Percentiles rank a stretch among this genome's conserved stretches.
Evolutionary conservation across 75 land plant species (phyloP).

Genomic region (Picea sitchensis): DNA sequence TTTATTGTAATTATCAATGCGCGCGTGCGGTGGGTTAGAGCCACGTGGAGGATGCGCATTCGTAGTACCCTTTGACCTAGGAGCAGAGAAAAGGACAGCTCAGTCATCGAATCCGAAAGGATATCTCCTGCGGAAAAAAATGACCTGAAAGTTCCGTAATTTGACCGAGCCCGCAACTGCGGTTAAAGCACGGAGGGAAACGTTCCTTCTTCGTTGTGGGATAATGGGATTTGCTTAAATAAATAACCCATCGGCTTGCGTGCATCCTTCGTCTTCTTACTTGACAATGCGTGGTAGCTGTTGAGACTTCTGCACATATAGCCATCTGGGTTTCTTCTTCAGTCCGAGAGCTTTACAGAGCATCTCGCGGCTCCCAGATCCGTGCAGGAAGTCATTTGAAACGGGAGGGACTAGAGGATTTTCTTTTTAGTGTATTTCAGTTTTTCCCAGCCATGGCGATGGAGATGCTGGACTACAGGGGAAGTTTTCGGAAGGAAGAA

Average conservation of each 20-base stretch:
- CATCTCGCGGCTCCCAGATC: not conserved
- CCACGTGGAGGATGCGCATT: not conserved
- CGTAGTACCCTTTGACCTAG: not conserved
- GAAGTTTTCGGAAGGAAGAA: slow-evolving; percentile 19
- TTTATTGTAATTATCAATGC: not conserved
- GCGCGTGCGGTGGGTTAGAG: not conserved
- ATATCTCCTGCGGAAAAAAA: not conserved
- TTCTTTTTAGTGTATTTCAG: not conserved
- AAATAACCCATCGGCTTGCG: not conserved
- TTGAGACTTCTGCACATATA: not conserved
- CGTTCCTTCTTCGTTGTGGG: not conserved
- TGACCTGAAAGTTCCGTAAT: slow-evolving; percentile 1
- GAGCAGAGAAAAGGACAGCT: not conserved
- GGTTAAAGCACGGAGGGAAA: not conserved
- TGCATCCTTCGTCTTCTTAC: not conserved
- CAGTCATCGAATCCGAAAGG: slow-evolving; percentile 4
- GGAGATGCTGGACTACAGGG: slow-evolving; percentile 17
- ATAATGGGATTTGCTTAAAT: not conserved
- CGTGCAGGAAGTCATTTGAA: not conserved
- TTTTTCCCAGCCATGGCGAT: slow-evolving; percentile 24
- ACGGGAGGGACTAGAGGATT: not conserved
- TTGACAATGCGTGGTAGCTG: no score
- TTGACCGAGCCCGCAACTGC: not conserved
- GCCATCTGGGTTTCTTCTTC: not conserved
- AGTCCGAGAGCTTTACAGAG: not conserved